phyloP scores from a whole-genome alignment of 2,329 filamentous ascomycete genomes.

The Colletotrichum lini region DNA sequence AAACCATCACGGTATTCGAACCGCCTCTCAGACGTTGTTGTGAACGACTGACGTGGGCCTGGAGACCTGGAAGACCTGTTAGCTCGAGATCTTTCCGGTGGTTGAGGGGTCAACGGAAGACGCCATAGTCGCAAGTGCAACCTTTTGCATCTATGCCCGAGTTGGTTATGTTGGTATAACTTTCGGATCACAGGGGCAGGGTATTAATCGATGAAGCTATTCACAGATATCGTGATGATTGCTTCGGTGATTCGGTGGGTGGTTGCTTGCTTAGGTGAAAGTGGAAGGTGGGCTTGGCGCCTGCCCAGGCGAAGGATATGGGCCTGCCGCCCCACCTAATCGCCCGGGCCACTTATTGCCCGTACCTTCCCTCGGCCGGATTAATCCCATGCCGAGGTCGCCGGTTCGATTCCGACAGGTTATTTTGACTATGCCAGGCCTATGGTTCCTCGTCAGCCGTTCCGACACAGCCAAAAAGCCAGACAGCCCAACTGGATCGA shows the following conservation, averaged over 20 bases:
- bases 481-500: neutral
- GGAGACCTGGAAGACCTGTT: neutral
- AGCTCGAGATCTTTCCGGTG: neutral
- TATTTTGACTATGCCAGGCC: neutral
- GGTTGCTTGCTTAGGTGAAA: too few species aligned
- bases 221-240: too few species aligned
- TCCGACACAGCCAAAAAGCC: neutral
- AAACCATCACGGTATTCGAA: neutral
- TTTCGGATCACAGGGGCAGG: too few species aligned
- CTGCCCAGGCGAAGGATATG: too few species aligned
- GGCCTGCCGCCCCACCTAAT: too few species aligned
- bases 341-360: too few species aligned
- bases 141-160: neutral
- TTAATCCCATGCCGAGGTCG: too few species aligned
- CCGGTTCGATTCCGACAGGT: too few species aligned
- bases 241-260: too few species aligned
- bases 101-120: slow-evolving; percentile 3
- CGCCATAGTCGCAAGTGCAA: neutral
- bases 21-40: neutral
- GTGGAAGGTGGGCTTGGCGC: too few species aligned
- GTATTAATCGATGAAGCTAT: too few species aligned
- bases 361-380: too few species aligned
- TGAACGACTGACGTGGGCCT: neutral
- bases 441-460: neutral
- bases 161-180: neutral